A percentile compares a stretch with the other conserved stretches of the same genome.
Conservation (phyloP, 352 stramenopile species). For the Pythium pyrilobum region DNA sequence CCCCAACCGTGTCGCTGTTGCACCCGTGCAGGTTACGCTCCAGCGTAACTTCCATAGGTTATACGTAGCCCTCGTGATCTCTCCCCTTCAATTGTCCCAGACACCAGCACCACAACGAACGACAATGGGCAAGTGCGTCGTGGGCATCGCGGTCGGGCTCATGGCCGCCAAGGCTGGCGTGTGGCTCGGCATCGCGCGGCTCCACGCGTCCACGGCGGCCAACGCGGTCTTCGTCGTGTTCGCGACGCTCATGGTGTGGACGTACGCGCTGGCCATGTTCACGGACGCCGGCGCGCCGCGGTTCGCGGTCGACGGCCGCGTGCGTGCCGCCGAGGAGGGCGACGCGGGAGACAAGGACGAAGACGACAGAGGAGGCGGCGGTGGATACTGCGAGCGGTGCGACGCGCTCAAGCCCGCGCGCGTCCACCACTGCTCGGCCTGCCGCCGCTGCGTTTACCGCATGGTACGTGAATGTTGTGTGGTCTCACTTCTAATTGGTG, state of each 20-base stretch:
- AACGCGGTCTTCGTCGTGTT: conserved; percentile 37
- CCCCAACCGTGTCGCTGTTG: no score
- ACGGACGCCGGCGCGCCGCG: conserved; percentile 15
- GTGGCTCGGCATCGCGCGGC: conserved; percentile 39
- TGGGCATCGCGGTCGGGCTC: conserved; percentile 43
- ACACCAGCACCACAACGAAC: no score
- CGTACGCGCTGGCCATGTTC: conserved; percentile 49
- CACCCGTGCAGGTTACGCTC: no score
- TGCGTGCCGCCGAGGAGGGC: conserved; percentile 9
- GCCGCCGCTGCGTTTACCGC: conserved; percentile 64
- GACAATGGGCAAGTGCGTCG: conserved; percentile 35
- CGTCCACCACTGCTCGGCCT: conserved; percentile 80
- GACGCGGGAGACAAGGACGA: conserved; percentile 17
- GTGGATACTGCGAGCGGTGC: conserved; percentile 76
- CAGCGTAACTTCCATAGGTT: no score
- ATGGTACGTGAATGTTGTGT: conserved; percentile 30
- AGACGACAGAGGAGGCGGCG: conserved; percentile 5
- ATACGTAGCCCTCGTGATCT: background rate
- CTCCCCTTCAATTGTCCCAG: no score
- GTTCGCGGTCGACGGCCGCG: conserved; percentile 8
- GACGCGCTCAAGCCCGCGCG: conserved; percentile 46
- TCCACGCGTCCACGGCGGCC: conserved; percentile 11
- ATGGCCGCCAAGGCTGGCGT: conserved; percentile 69
- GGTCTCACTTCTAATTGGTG: background rate
- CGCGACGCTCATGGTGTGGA: conserved; percentile 71